Conservation (phyloP, 2,329 filamentous ascomycete genomes). For the Neopestalotiopsis sp. region DNA sequence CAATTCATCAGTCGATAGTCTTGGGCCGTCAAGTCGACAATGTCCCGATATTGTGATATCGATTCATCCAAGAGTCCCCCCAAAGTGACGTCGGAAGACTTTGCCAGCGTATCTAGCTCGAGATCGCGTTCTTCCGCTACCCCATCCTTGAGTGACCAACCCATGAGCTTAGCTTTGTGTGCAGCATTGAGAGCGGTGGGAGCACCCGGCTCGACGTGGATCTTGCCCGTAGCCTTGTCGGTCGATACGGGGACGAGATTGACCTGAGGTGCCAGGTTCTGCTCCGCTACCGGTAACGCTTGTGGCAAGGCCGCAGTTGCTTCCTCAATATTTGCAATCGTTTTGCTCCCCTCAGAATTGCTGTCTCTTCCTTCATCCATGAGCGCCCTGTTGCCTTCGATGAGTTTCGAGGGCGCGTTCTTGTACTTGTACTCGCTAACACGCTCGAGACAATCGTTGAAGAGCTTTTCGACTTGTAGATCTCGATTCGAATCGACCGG, state of each 20-base stretch:
- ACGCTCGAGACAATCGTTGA: constrained; percentile 92
- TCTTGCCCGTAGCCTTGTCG: constrained; percentile 73
- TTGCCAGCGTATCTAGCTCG: constrained; percentile 70
- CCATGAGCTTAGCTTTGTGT: constrained; percentile 78
- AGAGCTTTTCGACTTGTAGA: constrained; percentile 84
- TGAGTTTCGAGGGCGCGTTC: constrained; percentile 68
- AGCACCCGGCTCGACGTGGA: constrained; percentile 73
- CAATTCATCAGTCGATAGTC: constrained; percentile 94
- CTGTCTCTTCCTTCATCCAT: constrained; percentile 86
- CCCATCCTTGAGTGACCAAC: constrained; percentile 76
- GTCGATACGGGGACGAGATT: constrained; percentile 68
- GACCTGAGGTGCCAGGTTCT: constrained; percentile 56
- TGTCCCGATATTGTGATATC: constrained; percentile 82
- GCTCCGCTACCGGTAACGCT: constrained; percentile 58
- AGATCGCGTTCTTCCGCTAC: constrained; percentile 69
- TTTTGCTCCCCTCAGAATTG: constrained; percentile 69
- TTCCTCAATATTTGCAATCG: constrained; percentile 76
- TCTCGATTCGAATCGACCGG: constrained; percentile 81
- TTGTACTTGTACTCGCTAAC: constrained; percentile 91
- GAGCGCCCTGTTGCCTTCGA: constrained; percentile 81
- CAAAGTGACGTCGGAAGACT: constrained; percentile 71
- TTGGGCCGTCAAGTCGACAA: constrained; percentile 82
- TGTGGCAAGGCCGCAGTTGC: constrained; percentile 65
- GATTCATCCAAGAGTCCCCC: constrained; percentile 92
- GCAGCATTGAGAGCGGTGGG: constrained; percentile 75